Evolutionary conservation across 1,139 yeast species (phyloP).

Genomic region (Debaryomyces singareniensis): DNA sequence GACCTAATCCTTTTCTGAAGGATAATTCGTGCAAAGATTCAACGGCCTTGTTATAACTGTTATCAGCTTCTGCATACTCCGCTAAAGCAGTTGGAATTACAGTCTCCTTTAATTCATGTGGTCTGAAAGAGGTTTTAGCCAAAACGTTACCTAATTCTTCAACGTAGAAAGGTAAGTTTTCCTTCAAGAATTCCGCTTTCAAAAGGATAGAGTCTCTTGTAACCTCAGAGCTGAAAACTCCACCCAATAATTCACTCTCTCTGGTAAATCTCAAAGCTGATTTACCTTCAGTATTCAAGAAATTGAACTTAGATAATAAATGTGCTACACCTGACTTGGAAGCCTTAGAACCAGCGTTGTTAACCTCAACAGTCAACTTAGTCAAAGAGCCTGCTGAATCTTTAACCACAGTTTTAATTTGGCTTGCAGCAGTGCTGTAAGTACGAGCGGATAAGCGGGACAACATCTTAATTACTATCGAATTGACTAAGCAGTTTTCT

Average conservation of each 20-base stretch:
- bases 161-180: constrained; percentile 87
- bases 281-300: constrained; percentile 75
- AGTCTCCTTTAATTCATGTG: constrained; percentile 75
- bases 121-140: constrained; percentile 66
- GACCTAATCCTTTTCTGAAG: constrained; percentile 86
- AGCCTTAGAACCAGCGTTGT: constrained; percentile 79
- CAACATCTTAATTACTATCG: constrained; percentile 21
- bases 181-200: constrained; percentile 75
- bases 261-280: constrained; percentile 91
- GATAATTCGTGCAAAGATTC: constrained; percentile 79
- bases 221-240: constrained; percentile 59
- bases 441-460: constrained; percentile 42
- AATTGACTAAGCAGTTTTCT: background rate
- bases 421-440: constrained; percentile 40
- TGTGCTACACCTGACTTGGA: constrained; percentile 82
- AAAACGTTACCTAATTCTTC: constrained; percentile 78
- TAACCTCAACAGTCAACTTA: constrained; percentile 63
- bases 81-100: constrained; percentile 74
- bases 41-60: constrained; percentile 53
- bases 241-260: constrained; percentile 93
- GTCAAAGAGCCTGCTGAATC: constrained; percentile 60
- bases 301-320: constrained; percentile 76
- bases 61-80: constrained; percentile 42
- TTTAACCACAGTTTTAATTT: constrained; percentile 40
- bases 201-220: constrained; percentile 83